Conservation (phyloP, 148 eudicot species). For the Vaccinium darrowii region DNA sequence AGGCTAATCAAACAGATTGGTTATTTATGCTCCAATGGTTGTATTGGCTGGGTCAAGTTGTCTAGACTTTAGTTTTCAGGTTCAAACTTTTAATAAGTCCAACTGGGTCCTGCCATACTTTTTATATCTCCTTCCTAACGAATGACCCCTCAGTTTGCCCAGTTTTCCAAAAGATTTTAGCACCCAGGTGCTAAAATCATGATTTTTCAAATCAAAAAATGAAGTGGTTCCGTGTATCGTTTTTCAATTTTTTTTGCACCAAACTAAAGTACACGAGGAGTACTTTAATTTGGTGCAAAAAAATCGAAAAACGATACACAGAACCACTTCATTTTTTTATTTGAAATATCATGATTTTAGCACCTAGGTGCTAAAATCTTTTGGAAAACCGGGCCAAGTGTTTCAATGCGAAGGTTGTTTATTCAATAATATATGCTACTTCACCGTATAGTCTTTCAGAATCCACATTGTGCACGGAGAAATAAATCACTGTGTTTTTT, state of each 20-base stretch:
- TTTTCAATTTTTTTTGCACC: too few relatives aligned
- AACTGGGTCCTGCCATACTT: neutral
- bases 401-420: neutral
- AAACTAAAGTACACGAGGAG: too few relatives aligned
- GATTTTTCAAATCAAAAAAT: too few relatives aligned
- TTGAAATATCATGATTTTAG: too few relatives aligned
- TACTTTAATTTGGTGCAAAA: too few relatives aligned
- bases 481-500: neutral
- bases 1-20: neutral
- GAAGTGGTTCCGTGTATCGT: too few relatives aligned
- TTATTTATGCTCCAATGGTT: neutral
- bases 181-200: too few relatives aligned
- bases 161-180: too few relatives aligned
- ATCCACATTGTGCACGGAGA: neutral
- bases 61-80: neutral
- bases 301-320: too few relatives aligned
- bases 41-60: neutral
- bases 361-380: too few relatives aligned
- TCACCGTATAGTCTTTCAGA: neutral
- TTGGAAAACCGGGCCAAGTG: too few relatives aligned
- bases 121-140: neutral
- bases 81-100: neutral
- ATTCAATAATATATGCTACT: neutral
- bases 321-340: too few relatives aligned
- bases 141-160: neutral